Evolutionary conservation across 495 filamentous ascomycete species (phyloP), one percentile per base, ranked within the genome.

Genomic region (Talaromyces proteolyticus): DNA sequence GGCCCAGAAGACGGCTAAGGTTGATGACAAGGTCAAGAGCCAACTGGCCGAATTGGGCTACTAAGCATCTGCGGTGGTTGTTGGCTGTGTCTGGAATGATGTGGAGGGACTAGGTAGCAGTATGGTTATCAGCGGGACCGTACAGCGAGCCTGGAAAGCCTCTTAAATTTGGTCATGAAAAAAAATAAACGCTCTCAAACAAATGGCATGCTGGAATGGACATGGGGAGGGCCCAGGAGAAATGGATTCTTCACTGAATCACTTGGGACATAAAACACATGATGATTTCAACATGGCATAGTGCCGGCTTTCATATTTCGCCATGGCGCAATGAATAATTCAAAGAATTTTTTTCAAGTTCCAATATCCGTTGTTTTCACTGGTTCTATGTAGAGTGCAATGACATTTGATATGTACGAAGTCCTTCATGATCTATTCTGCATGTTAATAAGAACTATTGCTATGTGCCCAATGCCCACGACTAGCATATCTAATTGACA

Each of bases 1-100:
- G 69, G 92, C 93, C 62, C 81, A 93, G 80, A 89, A 91, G 86
- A 85, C 75, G 68, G 90, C 90, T 53, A 89, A 80, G 67, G 87
- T 95, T 73, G 85, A 91, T 78, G 81, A 75, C 47, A 78, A 82
- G 72, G 78, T 74, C 60, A 84, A 83, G 76, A 70, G 68, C 71
- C 80, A 88, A 72, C 74, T 89, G 64, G 85, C 81, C 66, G 58
- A 78, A 63, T 82, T 76, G 65, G 86, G 86, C 55, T 89, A 84
- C 73, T 89, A 89, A 78, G 70, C 68, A 72, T 67, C 67, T 72
- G 63, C 62, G 65, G 65, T 64, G 66, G 66, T 61, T 74, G 66
- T 54, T 66, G 36, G 47, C 19, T 69, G 65, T 72, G 69, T 69
- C 61, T 62, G 61, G 69, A 61, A 64, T 60, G 62, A 62, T 67